Conservation (phyloP, 306 rosid species). For the Rosa persica region DNA sequence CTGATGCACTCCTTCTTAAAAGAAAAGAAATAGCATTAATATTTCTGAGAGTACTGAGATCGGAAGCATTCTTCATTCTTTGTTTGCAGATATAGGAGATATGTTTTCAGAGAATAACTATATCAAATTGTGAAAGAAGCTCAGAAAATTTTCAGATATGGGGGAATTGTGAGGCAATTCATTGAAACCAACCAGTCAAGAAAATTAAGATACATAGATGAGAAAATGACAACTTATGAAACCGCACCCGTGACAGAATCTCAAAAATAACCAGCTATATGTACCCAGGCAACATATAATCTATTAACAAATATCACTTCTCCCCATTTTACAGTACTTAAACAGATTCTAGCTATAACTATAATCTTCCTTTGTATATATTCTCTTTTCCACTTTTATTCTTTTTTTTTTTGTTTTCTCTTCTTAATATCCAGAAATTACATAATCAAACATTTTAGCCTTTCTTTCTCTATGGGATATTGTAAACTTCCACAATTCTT, state of each 20-base stretch:
- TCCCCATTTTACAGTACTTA: neutral
- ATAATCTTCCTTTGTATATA: neutral
- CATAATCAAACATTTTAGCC: neutral
- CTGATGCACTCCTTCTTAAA: neutral
- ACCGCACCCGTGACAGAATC: neutral
- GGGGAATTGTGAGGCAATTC: neutral
- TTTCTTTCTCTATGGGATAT: neutral
- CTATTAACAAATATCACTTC: neutral
- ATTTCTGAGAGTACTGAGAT: neutral
- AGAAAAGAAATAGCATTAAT: neutral
- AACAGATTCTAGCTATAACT: neutral
- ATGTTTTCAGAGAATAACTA: neutral
- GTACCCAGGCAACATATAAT: neutral
- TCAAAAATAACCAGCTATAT: neutral
- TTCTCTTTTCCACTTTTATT: neutral
- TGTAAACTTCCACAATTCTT: conserved; percentile 26
- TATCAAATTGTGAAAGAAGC: neutral
- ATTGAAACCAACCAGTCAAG: neutral
- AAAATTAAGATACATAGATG: neutral
- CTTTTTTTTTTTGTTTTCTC: neutral
- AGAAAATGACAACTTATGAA: neutral
- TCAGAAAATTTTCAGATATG: neutral
- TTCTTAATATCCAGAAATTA: neutral
- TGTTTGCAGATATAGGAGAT: neutral
- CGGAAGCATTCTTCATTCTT: neutral